phyloP scores from a whole-genome alignment of 495 filamentous ascomycete genomes.

The Hapsidospora chrysogenum region DNA sequence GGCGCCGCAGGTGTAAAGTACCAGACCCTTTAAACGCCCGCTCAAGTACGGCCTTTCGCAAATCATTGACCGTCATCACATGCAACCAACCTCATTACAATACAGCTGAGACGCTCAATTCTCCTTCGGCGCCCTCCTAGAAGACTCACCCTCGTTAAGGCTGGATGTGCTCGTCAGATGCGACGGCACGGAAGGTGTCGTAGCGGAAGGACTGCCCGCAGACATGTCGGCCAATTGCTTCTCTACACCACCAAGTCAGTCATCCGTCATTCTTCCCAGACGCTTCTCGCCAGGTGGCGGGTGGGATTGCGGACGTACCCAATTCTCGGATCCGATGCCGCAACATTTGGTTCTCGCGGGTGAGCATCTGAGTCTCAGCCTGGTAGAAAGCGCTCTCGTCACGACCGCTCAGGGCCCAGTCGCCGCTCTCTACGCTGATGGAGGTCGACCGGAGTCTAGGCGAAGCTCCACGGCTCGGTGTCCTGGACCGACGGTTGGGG shows the following conservation, averaged over 20 bases:
- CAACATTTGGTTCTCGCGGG: conserved; percentile 88
- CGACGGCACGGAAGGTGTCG: not conserved
- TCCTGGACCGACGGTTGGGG: conserved; percentile 35
- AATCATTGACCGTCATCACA: too few species aligned
- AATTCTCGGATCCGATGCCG: conserved; percentile 39
- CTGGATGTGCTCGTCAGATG: too few species aligned
- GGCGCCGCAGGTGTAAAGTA: too few species aligned
- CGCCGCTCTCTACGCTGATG: conserved; percentile 32
- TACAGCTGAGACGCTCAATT: too few species aligned
- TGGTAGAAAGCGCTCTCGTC: conserved; percentile 84
- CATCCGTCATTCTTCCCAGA: not conserved
- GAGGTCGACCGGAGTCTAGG: conserved; percentile 37
- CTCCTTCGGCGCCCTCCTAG: too few species aligned
- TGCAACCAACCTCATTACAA: too few species aligned
- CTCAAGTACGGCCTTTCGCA: too few species aligned
- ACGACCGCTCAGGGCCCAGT: conserved; percentile 31
- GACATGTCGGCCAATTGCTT: conserved; percentile 2
- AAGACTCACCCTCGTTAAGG: too few species aligned
- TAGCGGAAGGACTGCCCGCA: not conserved
- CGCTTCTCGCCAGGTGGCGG: not conserved
- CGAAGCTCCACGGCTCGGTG: conserved; percentile 37
- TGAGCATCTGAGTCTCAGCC: conserved; percentile 74
- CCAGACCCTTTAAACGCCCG: too few species aligned
- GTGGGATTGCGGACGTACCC: not conserved
- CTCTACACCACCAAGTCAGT: not conserved